Evolutionary conservation across 2,329 filamentous ascomycete species (phyloP), one percentile per base, ranked within the genome.

Genomic region (Cercospora nicotianae): DNA sequence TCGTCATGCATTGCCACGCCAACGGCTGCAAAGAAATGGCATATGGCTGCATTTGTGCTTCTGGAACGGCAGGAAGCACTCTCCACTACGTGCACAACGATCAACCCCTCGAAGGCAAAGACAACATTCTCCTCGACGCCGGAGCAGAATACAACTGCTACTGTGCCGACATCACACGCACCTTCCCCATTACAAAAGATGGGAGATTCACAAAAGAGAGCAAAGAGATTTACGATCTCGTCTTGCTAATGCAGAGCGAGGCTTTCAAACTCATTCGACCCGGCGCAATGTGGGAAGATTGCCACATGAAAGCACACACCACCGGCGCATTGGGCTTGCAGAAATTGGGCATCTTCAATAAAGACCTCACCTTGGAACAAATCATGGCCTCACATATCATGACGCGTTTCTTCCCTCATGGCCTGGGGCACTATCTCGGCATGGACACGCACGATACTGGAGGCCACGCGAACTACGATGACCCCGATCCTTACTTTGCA

Each of bases 41-140:
- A 0, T 98, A 98, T 80, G 87, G 91, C 72, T 90, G 90, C 68
- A 97, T 98, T 75, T 89, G 95, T 18, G 94, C 93, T 0, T 87
- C 87, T 36, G 94, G 94, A 10, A 86, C 88, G 5, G 90, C 91
- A 16, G 94, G 91, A 0, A 92, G 93, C 5, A 95, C 92, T 1
- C 85, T 97, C 36, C 94, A 97, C 81, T 97, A 97, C 75, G 87
- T 93, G 26, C 87, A 90, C 76, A 96, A 96, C 78, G 84, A 93
- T 72, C 85, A 90, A 75, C 84, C 89, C 0, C 81, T 94, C 39
- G 80, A 81, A 0, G 88, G 87, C 53, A 93, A 94, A 81, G 87
- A 92, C 64, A 90, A 96, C 74, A 81, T 97, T 63, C 86, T 97
- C 66, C 82, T 97, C 20, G 94, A 98, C 76, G 94, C 93, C 3